Base-by-base conservation (phyloP, 257 asterid genomes). In the Jaltomata sinuosa region DNA sequence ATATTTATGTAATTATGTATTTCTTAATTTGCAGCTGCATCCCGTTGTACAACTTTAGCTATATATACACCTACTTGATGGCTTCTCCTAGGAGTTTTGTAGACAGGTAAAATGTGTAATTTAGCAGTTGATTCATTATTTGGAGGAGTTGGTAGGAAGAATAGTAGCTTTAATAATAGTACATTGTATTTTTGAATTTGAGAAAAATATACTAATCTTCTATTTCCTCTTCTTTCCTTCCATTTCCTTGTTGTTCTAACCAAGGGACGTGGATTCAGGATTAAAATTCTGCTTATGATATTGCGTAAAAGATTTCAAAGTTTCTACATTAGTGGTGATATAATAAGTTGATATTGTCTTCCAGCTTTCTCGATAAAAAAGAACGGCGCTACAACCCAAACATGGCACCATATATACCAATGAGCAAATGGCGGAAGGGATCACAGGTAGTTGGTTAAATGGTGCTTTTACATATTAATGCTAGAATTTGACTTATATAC, bases 41-140 rank as follows among this genome's bases (percentile, higher is more conserved):
- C 71, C 98, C 98, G 21, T 88, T 97, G 90, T 95, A 95, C 97
- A 93, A 89, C 94, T 97, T 97, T 94, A 94, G 97, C 92, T 92
- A 91, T 88, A 84, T 90, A 68, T 95, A 97, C 91, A 87, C 80
- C 87, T 91, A 94, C 87, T 85, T 97, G 68, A 89, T 89, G 95
- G 90, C 83, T 86, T 97, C 98, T 86, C 97, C 98, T 3, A 93
- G 89, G 90, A 97, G 99, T 86, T 97, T 93, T 83, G 99, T 97
- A 78, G 99, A 97, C 97, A 97, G 98, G 99, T 92, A 87, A 77
- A 31, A 29, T 71, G 80, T 64, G 72, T 29, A 64, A 29, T 64
- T 12, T 15, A 29, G 34, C 31, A 11, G 54, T 71, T 71, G 80
- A 71, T n/a, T 29, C 40, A 29, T 71, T 34, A 71, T n/a, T 71